These are phyloP conservation scores for Cyclotella atomus DNA, from an alignment of 108 stramenopile species.

Conservation along the genomic window DNA sequence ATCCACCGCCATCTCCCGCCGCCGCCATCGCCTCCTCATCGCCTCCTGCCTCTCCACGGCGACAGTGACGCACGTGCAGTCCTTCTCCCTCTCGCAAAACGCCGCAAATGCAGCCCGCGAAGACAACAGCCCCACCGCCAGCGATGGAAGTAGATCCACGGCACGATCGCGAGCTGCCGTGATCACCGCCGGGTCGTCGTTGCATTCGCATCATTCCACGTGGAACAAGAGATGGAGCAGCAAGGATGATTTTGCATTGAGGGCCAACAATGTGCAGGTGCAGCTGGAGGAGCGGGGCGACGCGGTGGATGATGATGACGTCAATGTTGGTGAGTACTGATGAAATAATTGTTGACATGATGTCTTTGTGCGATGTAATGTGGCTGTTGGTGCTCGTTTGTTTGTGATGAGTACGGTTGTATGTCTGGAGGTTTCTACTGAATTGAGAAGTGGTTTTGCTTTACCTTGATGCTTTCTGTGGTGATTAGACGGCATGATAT, in stretches of 20 bases:
- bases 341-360: neutral
- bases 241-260: conserved; percentile 3
- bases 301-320: too few relatives aligned
- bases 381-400: too few relatives aligned
- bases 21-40: neutral
- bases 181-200: neutral
- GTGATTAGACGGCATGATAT: too few relatives aligned
- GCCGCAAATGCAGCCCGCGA: neutral
- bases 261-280: neutral
- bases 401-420: too few relatives aligned
- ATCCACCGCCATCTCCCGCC: neutral
- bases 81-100: neutral
- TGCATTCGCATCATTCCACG: neutral
- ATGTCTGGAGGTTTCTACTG: too few relatives aligned
- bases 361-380: too few relatives aligned
- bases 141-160: too few relatives aligned
- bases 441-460: too few relatives aligned
- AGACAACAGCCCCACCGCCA: too few relatives aligned
- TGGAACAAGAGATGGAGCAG: neutral
- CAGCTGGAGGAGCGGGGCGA: neutral
- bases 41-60: too few relatives aligned
- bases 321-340: neutral
- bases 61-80: neutral
- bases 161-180: neutral
- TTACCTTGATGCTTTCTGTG: too few relatives aligned